Percentiles rank a stretch among this genome's conserved stretches.
Conservation (phyloP, 768 basidiomycete genomes). For the Tulasnella sp. region DNA sequence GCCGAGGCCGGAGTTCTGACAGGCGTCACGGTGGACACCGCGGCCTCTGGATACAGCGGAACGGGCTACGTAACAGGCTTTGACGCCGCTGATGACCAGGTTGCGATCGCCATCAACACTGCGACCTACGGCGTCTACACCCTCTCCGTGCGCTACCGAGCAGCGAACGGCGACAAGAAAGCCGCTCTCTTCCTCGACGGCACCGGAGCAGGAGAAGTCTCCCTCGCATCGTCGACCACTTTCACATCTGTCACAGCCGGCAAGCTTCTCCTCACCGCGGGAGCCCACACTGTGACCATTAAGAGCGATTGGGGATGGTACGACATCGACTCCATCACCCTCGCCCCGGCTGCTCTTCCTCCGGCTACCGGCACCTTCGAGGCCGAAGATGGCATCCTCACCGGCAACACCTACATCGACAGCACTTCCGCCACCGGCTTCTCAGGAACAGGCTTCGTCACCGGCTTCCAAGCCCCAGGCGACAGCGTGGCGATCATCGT, state of each 20-base stretch:
- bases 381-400: conserved; percentile 32
- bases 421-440: conserved; percentile 28
- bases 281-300: conserved; percentile 30
- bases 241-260: conserved; percentile 30
- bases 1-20: conserved; percentile 32
- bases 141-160: conserved; percentile 18
- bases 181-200: conserved; percentile 17
- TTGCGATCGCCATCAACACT: conserved; percentile 1
- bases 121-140: conserved; percentile 5
- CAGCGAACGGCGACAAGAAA: conserved; percentile 21
- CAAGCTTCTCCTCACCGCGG: conserved; percentile 27
- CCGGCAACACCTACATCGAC: conserved; percentile 27
- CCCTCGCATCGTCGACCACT: neutral
- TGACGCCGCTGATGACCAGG: conserved; percentile 19
- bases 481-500: conserved; percentile 14
- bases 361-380: conserved; percentile 23
- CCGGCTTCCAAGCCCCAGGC: neutral
- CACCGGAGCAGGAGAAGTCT: conserved; percentile 9
- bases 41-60: conserved; percentile 27
- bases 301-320: conserved; percentile 35
- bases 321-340: conserved; percentile 31
- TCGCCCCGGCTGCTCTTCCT: conserved; percentile 28
- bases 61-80: conserved; percentile 31
- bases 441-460: conserved; percentile 31
- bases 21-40: conserved; percentile 28